A percentile compares a stretch with the other conserved stretches of the same genome.
Evolutionary conservation across 208 protist genomes (phyloP).

Genomic region (Leishmania guyanensis): DNA sequence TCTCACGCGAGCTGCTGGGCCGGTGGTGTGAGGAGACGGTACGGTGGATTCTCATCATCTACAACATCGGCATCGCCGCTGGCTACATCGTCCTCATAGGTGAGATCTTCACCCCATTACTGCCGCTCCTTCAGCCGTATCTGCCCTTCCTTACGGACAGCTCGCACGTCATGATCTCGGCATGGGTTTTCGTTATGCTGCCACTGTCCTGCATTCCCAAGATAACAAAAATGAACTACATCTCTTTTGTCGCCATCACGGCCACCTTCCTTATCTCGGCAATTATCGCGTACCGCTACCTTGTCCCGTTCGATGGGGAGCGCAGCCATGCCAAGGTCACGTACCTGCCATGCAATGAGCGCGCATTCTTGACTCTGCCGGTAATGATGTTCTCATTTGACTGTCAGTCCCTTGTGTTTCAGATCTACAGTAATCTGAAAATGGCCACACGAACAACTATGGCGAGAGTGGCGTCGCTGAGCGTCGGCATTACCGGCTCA

Average conservation of each 20-base stretch:
- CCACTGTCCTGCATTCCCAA: conserved; percentile 68
- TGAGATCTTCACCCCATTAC: conserved; percentile 67
- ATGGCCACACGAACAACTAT: conserved; percentile 60
- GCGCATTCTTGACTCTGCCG: conserved; percentile 55
- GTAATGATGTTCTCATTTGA: conserved; percentile 89
- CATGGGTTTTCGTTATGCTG: conserved; percentile 68
- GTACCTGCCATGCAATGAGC: conserved; percentile 38
- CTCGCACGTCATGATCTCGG: conserved; percentile 49
- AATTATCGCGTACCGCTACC: conserved; percentile 73
- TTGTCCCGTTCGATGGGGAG: conserved; percentile 35
- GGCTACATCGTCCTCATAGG: conserved; percentile 82
- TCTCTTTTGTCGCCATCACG: conserved; percentile 69
- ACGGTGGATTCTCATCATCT: conserved; percentile 78
- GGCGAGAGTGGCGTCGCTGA: conserved; percentile 50
- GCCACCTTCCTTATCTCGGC: conserved; percentile 59
- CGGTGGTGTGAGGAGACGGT: conserved; percentile 59
- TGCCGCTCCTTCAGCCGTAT: conserved; percentile 45
- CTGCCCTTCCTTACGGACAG: conserved; percentile 50
- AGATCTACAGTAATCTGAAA: conserved; percentile 66
- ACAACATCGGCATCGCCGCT: conserved; percentile 65
- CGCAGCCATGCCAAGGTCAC: conserved; percentile 9
- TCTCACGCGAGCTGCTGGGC: conserved; percentile 70
- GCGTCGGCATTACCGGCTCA: conserved; percentile 42
- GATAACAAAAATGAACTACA: conserved; percentile 54
- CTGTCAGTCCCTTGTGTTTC: conserved; percentile 82